Evolutionary conservation across 331 rosid genomes (phyloP).

Genomic region (Rosa hybrid): DNA sequence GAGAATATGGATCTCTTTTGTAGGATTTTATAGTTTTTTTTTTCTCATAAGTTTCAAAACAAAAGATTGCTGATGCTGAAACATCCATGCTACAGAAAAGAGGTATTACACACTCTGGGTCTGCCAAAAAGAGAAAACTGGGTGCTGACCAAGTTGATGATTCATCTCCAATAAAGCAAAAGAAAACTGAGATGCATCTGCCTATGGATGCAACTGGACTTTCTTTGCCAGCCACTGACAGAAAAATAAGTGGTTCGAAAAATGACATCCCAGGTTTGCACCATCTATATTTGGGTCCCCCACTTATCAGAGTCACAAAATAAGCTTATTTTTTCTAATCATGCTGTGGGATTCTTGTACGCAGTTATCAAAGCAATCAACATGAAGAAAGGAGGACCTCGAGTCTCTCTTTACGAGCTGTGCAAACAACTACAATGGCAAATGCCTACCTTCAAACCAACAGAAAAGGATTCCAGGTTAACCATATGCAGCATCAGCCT

Average conservation of each 20-base stretch:
- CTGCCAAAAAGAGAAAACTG: slow-evolving; percentile 62
- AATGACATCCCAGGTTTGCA: slow-evolving; percentile 55
- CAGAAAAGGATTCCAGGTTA: slow-evolving; percentile 70
- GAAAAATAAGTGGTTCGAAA: slow-evolving; percentile 29
- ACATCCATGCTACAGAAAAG: slow-evolving; percentile 42
- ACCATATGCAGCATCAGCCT: not conserved
- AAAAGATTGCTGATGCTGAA: not conserved
- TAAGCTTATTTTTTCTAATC: not conserved
- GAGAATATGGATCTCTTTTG: not conserved
- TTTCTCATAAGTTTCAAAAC: not conserved
- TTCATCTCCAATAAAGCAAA: slow-evolving; percentile 38
- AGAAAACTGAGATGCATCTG: slow-evolving; percentile 29
- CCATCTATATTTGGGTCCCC: not conserved
- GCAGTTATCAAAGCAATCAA: slow-evolving; percentile 54
- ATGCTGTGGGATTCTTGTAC: slow-evolving; percentile 19
- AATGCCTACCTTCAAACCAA: slow-evolving; percentile 57
- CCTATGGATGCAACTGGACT: slow-evolving; percentile 19
- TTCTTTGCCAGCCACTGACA: slow-evolving; percentile 17
- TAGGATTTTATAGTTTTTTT: not conserved
- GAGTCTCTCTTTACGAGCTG: slow-evolving; percentile 52
- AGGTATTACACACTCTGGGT: slow-evolving; percentile 51
- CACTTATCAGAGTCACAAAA: not conserved
- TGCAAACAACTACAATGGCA: slow-evolving; percentile 85
- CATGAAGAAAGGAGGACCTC: slow-evolving; percentile 90
- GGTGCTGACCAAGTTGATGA: slow-evolving; percentile 24